Evolutionary conservation across 176 grass and related monocot species (phyloP), one percentile per base, ranked within the genome.

Genomic region (Carex littledalei): DNA sequence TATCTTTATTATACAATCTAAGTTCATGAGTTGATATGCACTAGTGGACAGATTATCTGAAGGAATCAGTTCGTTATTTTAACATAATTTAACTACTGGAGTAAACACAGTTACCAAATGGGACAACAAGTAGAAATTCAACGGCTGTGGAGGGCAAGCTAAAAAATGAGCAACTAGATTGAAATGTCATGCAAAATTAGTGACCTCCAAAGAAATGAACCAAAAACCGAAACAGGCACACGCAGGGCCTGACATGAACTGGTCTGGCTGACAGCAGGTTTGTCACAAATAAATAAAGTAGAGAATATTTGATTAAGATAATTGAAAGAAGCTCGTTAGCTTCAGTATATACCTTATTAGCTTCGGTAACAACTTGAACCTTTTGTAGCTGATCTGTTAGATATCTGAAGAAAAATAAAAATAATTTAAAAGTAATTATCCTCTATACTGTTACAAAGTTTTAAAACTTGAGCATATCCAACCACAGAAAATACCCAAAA

Each of bases 381-480:
- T 92, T 99, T 83, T 96, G 90, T 76, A 99, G 84, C 82, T 96
- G 97, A 81, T 96, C 93, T 88, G 93, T 94, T 88, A 99, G 72
- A 92, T 99, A 99, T 87, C 97, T 29, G 29, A 29, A 29, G 29
- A 29, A 29, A 29, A 29, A 29, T 29, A 29, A 29, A 29, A 29
- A 29, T 29, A 29, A 29, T 29, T 29, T 29, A 29, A 29, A 29
- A 29, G 9, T 90, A 50, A 56, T 78, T 55, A 92, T 32, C 75
- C 13, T 34, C 21, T 57, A 45, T 29, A 74, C 8, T 15, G 17
- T 32, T 34, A 32, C 14, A 9, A 55, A 63, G 24, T n/a, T 31
- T 1, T 63, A 34, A 65, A 82, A 34, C 29, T 77, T 34, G 31
- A 37, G 16, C 75, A 71, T n/a, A 63, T 70, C 32, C 43, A 17